These are phyloP conservation scores for Geotrichum aggregatum DNA, from an alignment of 1,139 yeast species.

Conservation along the genomic window DNA sequence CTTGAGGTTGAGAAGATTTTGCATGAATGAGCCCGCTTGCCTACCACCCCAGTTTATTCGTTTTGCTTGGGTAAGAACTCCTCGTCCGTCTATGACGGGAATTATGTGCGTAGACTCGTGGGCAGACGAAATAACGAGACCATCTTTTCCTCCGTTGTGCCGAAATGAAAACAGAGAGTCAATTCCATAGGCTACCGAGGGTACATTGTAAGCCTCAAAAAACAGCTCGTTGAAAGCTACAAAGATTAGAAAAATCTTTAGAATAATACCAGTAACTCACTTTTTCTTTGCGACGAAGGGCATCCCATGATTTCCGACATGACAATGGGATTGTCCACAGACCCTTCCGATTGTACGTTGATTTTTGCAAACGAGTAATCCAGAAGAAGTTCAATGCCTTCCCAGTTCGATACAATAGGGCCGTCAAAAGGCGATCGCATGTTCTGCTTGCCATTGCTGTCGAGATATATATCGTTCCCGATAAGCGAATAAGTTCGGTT, in stretches of 20 bases:
- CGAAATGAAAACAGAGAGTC: slow-evolving; percentile 71
- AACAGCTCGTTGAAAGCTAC: slow-evolving; percentile 60
- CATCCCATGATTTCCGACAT: slow-evolving; percentile 74
- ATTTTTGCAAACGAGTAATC: slow-evolving; percentile 81
- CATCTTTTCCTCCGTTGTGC: slow-evolving; percentile 48
- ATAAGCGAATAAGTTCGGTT: slow-evolving; percentile 62
- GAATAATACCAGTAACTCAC: slow-evolving; percentile 29
- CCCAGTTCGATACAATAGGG: slow-evolving; percentile 86
- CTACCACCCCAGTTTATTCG: slow-evolving; percentile 92
- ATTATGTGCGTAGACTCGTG: slow-evolving; percentile 78
- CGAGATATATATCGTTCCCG: slow-evolving; percentile 78
- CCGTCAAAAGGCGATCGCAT: slow-evolving; percentile 85
- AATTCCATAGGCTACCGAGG: slow-evolving; percentile 73
- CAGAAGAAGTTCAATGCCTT: slow-evolving; percentile 70
- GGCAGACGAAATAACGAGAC: slow-evolving; percentile 77
- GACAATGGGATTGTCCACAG: slow-evolving; percentile 73
- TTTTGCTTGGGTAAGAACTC: slow-evolving; percentile 63
- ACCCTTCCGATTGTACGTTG: slow-evolving; percentile 50
- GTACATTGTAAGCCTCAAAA: slow-evolving; percentile 75
- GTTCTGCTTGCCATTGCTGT: slow-evolving; percentile 61
- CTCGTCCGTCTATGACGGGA: slow-evolving; percentile 69
- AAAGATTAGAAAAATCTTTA: background rate
- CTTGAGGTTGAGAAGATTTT: slow-evolving; percentile 63
- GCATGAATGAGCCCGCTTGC: slow-evolving; percentile 61
- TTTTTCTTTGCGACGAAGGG: slow-evolving; percentile 63